A percentile compares a stretch with the other conserved stretches of the same genome.
These are phyloP conservation scores for Teunomyces tritomae DNA, from an alignment of 805 yeast genomes.

Conservation along the genomic window DNA sequence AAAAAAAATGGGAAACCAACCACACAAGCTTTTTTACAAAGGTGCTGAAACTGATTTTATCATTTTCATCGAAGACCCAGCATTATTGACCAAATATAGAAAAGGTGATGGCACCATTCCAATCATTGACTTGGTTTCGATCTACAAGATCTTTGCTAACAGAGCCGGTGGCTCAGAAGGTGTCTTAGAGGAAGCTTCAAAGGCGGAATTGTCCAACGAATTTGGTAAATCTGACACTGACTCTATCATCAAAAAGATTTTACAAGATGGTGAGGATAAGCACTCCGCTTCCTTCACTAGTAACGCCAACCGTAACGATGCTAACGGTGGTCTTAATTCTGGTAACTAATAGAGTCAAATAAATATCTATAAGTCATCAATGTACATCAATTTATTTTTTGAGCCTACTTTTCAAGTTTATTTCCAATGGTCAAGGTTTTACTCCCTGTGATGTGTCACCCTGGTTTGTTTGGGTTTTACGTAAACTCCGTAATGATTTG, in stretches of 20 bases:
- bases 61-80: constrained; percentile 58
- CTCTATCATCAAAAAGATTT: constrained; percentile 56
- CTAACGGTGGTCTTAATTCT: constrained; percentile 33
- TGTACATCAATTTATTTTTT: too few species aligned
- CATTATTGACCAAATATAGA: constrained; percentile 45
- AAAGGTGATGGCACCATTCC: constrained; percentile 55
- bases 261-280: constrained; percentile 59
- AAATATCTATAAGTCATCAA: too few species aligned
- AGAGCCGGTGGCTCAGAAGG: constrained; percentile 72
- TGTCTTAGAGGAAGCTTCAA: constrained; percentile 67
- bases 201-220: constrained; percentile 59
- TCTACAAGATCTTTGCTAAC: constrained; percentile 62
- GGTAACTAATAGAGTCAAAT: constrained; percentile 10
- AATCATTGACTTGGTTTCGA: constrained; percentile 58
- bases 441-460: not conserved
- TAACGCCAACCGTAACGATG: constrained; percentile 41
- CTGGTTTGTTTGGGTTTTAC: not conserved
- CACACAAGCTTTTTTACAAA: constrained; percentile 58
- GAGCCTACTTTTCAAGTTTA: too few species aligned
- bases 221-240: constrained; percentile 60
- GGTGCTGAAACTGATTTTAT: constrained; percentile 65
- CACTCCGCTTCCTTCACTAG: constrained; percentile 20
- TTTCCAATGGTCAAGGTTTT: not conserved
- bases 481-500: constrained; percentile 3
- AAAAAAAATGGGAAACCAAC: constrained; percentile 8